A percentile compares a stretch with the other conserved stretches of the same genome.
These are phyloP conservation scores for Colletotrichum coccodes DNA, from an alignment of 2,329 filamentous ascomycete genomes.

Conservation along the genomic window DNA sequence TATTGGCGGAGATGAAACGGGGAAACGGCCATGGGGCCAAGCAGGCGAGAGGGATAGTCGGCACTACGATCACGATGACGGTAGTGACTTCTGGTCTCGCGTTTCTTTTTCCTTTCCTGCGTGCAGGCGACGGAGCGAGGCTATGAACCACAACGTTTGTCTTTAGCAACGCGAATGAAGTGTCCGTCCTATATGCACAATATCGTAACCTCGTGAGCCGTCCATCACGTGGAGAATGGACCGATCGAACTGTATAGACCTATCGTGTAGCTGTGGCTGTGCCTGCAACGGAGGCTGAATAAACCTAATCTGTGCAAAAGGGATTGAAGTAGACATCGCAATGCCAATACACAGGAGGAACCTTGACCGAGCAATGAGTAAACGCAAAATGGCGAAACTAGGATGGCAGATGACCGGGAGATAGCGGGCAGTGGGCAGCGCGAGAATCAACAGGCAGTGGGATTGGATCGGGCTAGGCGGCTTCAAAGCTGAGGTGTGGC, in stretches of 20 bases:
- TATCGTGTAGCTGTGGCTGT: neutral
- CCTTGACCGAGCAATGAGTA: neutral
- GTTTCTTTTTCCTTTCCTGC: neutral
- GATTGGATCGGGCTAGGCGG: neutral
- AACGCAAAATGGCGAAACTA: neutral
- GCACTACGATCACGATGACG: slow-evolving; percentile 13
- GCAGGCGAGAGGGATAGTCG: slow-evolving; percentile 7
- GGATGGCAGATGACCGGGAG: neutral
- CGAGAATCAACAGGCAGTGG: neutral
- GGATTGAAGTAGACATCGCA: neutral
- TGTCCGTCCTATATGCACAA: neutral
- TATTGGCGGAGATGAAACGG: slow-evolving; percentile 4
- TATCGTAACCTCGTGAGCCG: neutral
- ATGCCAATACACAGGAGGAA: neutral
- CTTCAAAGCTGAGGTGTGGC: neutral
- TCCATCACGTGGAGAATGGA: neutral
- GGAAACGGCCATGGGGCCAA: slow-evolving; percentile 16
- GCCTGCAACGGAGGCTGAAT: neutral
- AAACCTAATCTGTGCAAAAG: neutral
- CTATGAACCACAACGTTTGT: neutral
- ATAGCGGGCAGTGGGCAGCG: too few relatives aligned
- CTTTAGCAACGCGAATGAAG: neutral
- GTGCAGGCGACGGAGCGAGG: slow-evolving; percentile 3
- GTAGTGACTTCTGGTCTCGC: neutral
- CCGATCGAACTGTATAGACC: neutral